Conservation (phyloP, 441 rosid species). For the Croton laevigatus region DNA sequence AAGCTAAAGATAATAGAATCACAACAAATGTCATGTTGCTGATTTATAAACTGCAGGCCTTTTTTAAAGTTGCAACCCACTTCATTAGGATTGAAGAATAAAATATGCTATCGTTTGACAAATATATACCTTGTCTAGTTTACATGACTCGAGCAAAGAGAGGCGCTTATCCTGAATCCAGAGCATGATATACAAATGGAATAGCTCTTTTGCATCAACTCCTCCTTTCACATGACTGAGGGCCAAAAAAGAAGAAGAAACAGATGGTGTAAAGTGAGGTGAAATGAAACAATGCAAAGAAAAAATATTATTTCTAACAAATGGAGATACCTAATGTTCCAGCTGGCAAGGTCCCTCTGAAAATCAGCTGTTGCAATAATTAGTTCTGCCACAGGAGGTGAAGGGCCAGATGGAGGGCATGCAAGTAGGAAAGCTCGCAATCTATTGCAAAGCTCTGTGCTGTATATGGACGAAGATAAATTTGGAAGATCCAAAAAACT, state of each 20-base stretch:
- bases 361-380: constrained; percentile 92
- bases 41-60: constrained; percentile 1
- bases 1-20: background rate
- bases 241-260: constrained; percentile 18
- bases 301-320: constrained; percentile 14
- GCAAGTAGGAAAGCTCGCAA: constrained; percentile 85
- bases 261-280: constrained; percentile 17
- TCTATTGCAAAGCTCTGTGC: constrained; percentile 87
- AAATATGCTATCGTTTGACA: background rate
- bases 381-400: constrained; percentile 85
- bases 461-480: constrained; percentile 84
- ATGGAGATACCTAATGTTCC: constrained; percentile 65
- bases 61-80: background rate
- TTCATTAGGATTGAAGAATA: background rate
- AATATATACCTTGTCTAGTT: constrained; percentile 84
- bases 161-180: constrained; percentile 98
- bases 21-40: background rate
- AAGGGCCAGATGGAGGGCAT: constrained; percentile 95
- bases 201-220: constrained; percentile 89
- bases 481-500: constrained; percentile 93
- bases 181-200: constrained; percentile 86
- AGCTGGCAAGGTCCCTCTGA: constrained; percentile 86
- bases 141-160: constrained; percentile 83
- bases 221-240: constrained; percentile 89
- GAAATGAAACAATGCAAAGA: constrained; percentile 22